Evolutionary conservation across 768 basidiomycete genomes (phyloP), one percentile per base, ranked within the genome.

Genomic region (Mycena filopes): DNA sequence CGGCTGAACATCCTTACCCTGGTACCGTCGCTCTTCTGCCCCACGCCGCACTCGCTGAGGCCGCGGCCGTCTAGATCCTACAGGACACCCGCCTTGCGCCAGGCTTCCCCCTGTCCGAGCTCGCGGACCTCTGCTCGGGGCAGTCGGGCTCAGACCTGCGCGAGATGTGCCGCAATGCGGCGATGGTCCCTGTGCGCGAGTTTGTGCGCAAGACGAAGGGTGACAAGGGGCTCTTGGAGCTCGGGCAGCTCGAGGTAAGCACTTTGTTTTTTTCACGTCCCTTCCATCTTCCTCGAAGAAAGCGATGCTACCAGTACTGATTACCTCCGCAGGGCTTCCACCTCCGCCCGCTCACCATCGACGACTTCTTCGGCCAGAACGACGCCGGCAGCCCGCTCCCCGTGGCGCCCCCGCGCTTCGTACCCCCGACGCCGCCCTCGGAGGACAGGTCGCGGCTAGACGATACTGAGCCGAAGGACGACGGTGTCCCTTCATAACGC

Each of bases 121-220:
- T 99, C 5, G 95, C 94, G 3, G 77, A 82, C 20, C 82, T 84
- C 33, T 87, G 95, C 1, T 87, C 87, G 23, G 92, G 94, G 2
- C 80, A 88, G 26, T 96, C 95, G 2, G 96, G 97, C 5, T 95
- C 95, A 3, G 97, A 98, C 76, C 79, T 99, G 57, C 88, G 90
- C 70, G 97, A 99, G 78, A 81, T 96, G 16, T 98, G 96, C 76
- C 84, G 97, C 57, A 95, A 89, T 70, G 96, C 97, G 1, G 96
- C 94, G 0, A 97, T 98, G 95, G 86, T 89, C 1, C 94, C 95
- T 7, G 91, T 96, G 23, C 87, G 94, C 28, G 95, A 96, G 73
- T 91, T 88, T 69, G 89, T 96, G 83, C 83, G 89, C 38, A 79
- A 74, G 28, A 79, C 83, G 18, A 78, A 79, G 55, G 76, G 77